These are phyloP conservation scores for Triticum monococcum DNA, from an alignment of 176 grass and related monocot species.

Conservation along the genomic window DNA sequence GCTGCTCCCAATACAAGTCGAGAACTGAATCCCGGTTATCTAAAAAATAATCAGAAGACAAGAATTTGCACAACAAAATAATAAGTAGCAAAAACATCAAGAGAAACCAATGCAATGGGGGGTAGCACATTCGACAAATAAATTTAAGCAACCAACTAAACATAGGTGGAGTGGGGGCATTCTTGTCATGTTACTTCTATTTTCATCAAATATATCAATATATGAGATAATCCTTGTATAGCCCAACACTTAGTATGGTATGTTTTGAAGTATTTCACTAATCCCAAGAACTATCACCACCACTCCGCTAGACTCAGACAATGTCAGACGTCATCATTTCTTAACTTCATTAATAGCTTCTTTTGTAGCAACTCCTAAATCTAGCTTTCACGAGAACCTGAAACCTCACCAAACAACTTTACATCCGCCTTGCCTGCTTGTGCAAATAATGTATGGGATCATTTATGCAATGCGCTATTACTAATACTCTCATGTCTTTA, in stretches of 20 bases:
- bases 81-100: slow-evolving; percentile 9
- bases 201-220: slow-evolving; percentile 6
- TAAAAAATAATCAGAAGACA: background rate
- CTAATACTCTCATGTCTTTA: background rate
- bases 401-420: background rate
- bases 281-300: background rate
- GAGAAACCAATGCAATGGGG: background rate
- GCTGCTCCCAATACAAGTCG: slow-evolving; percentile 4
- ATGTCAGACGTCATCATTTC: background rate
- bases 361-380: slow-evolving; percentile 4
- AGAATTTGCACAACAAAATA: background rate
- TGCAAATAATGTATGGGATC: background rate
- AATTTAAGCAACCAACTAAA: background rate
- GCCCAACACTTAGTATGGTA: too few relatives aligned
- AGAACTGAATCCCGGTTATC: background rate
- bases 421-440: background rate
- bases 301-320: background rate
- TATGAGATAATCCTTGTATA: background rate
- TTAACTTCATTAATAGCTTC: background rate
- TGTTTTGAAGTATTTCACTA: background rate
- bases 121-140: background rate
- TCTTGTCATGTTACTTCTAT: background rate
- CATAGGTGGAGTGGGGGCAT: background rate
- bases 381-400: background rate
- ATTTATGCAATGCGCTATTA: background rate